Percentiles rank a stretch among this genome's conserved stretches.
These are phyloP conservation scores for Prunus yedoensis DNA, from an alignment of 331 rosid species.

Conservation along the genomic window DNA sequence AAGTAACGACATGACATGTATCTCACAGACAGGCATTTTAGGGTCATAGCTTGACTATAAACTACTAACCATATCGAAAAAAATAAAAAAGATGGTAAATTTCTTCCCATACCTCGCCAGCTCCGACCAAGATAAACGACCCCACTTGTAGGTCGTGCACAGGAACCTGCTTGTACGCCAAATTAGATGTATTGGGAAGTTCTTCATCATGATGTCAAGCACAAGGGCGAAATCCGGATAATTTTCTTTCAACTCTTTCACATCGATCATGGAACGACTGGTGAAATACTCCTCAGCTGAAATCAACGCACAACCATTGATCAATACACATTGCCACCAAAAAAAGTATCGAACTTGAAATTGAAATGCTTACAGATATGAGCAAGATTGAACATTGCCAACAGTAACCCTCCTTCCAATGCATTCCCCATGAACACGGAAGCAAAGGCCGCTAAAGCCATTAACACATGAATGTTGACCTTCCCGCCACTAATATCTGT, in stretches of 20 bases:
- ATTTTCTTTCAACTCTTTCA: slow-evolving; percentile 85
- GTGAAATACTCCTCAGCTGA: slow-evolving; percentile 98
- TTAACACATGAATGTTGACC: slow-evolving; percentile 89
- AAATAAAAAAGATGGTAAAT: not conserved
- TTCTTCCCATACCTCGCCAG: slow-evolving; percentile 79
- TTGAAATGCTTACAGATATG: slow-evolving; percentile 69
- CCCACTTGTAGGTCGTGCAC: slow-evolving; percentile 79
- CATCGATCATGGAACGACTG: slow-evolving; percentile 84
- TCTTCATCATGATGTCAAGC: slow-evolving; percentile 62
- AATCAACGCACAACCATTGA: slow-evolving; percentile 37
- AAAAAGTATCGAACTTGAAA: not conserved
- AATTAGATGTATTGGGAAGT: slow-evolving; percentile 80
- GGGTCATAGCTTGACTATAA: not conserved
- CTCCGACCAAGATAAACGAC: slow-evolving; percentile 81
- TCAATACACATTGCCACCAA: slow-evolving; percentile 21
- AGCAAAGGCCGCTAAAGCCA: slow-evolving; percentile 97
- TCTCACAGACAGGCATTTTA: not conserved
- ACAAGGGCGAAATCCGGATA: slow-evolving; percentile 91
- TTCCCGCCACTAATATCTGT: slow-evolving; percentile 79
- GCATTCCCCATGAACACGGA: slow-evolving; percentile 89
- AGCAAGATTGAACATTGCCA: slow-evolving; percentile 95
- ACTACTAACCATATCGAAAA: slow-evolving; percentile 1
- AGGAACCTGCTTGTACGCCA: slow-evolving; percentile 82
- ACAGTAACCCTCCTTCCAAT: slow-evolving; percentile 94
- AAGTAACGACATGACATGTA: not conserved